Percentiles rank a stretch among this genome's conserved stretches.
Conservation (phyloP, 495 filamentous ascomycete genomes). For the Lasiosphaeris hirsuta region DNA sequence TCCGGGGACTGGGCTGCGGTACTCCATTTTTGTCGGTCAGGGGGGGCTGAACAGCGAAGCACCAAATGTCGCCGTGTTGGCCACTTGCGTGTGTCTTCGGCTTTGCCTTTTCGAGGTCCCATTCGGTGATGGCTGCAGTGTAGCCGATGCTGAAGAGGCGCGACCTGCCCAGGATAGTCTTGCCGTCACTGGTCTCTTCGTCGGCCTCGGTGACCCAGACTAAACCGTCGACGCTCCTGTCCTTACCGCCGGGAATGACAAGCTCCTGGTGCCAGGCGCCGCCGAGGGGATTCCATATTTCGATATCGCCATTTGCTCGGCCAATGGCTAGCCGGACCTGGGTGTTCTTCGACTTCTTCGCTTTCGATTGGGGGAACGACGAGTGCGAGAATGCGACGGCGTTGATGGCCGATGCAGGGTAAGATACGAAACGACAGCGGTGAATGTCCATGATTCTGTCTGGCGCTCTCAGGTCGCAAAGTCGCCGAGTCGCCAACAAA, state of each 20-base stretch:
- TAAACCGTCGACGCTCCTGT: slow-evolving; percentile 83
- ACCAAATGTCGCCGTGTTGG: slow-evolving; percentile 96
- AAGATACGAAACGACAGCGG: slow-evolving; percentile 94
- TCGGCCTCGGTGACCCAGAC: slow-evolving; percentile 88
- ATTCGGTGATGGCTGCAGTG: slow-evolving; percentile 87
- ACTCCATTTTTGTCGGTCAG: slow-evolving; percentile 13
- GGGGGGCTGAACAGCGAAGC: slow-evolving; percentile 80
- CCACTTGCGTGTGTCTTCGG: slow-evolving; percentile 80
- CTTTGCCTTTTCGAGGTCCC: slow-evolving; percentile 76
- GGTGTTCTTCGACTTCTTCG: slow-evolving; percentile 45
- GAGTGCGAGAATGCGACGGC: slow-evolving; percentile 89
- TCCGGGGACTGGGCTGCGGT: slow-evolving; percentile 24
- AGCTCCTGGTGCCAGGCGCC: slow-evolving; percentile 90
- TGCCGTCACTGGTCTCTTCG: slow-evolving; percentile 58
- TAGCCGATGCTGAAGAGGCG: slow-evolving; percentile 96
- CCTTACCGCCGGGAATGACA: slow-evolving; percentile 76
- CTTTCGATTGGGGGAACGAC: slow-evolving; percentile 57
- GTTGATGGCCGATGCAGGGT: slow-evolving; percentile 89
- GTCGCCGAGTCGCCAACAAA: slow-evolving; percentile 10
- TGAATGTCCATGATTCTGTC: slow-evolving; percentile 79
- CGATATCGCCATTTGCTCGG: slow-evolving; percentile 91
- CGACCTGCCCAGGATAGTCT: slow-evolving; percentile 64
- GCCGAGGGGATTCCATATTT: slow-evolving; percentile 92
- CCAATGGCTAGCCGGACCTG: slow-evolving; percentile 79
- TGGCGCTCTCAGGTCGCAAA: slow-evolving; percentile 13